Evolutionary conservation across 441 rosid species (phyloP).

Genomic region (Euphorbia celastroides): DNA sequence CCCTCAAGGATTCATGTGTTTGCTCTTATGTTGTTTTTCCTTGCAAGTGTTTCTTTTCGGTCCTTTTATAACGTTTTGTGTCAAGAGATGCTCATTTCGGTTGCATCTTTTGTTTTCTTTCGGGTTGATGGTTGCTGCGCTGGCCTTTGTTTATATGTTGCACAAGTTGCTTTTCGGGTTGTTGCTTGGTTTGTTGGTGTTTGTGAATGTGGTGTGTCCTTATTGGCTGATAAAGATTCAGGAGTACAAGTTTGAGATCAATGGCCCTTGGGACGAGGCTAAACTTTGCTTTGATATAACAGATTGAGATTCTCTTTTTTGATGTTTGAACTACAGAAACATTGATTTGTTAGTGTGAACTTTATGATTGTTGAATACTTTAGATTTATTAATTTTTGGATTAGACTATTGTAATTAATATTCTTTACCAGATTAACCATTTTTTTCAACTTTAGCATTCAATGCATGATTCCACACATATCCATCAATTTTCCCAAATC

Average conservation of each 20-base stretch:
- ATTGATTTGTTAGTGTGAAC: background rate
- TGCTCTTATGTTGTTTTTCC: background rate
- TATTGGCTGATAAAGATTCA: constrained; percentile 1
- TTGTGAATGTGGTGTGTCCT: background rate
- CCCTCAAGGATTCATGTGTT: background rate
- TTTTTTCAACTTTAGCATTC: no score
- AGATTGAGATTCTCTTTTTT: background rate
- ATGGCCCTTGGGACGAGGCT: constrained; percentile 3
- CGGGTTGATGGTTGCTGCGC: background rate
- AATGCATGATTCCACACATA: no score
- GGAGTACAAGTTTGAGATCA: background rate
- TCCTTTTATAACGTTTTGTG: background rate
- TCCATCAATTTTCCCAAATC: no score
- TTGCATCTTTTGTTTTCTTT: background rate
- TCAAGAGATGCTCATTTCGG: background rate
- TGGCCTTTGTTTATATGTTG: background rate
- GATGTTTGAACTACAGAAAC: background rate
- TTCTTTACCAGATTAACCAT: no score
- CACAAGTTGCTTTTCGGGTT: background rate
- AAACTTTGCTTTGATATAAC: constrained; percentile 1
- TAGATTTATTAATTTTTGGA: background rate
- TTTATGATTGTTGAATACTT: background rate
- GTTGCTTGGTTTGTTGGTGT: background rate
- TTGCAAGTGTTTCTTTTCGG: background rate
- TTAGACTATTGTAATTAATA: no score